Evolutionary conservation across 2,329 filamentous ascomycete genomes (phyloP), one percentile per base, ranked within the genome.

Genomic region (Cladophialophora immunda): DNA sequence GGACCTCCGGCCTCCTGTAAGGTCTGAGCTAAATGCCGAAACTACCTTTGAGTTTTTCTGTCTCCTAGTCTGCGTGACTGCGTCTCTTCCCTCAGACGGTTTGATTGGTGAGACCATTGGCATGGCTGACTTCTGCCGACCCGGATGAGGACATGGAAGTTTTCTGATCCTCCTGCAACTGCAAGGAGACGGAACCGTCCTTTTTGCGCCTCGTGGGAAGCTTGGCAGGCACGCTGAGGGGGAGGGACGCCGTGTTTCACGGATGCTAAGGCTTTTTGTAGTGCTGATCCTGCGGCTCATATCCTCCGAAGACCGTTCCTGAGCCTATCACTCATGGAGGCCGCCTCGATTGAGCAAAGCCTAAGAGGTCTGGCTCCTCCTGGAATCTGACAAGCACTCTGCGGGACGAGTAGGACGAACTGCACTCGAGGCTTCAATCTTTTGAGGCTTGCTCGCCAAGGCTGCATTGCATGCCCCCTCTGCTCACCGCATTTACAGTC

Each of bases 401-500:
- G n/a, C n/a, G n/a, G n/a, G n/a, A n/a, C n/a, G n/a, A n/a, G n/a
- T 34, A 11, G 11, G 9, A 34, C 6, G 32, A 30, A 30, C 8
- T 2, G 7, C 32, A 11, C 2, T 34, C 32, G 6, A 5, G 32
- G 2, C 32, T 25, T 19, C 45, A 27, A 25, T 11, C 45, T 25
- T 50, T 50, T 25, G 19, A 15, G 45, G 45, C 45, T 50, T 27
- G 45, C 45, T 9, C 5, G 45, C 45, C 45, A 50, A 50, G 45
- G 19, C 45, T 50, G 45, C 5, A 50, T 25, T 36, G 32, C 6
- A 17, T 5, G 7, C 8, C 22, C 45, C 22, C 45, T 25, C n/a
- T 25, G 45, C 45, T 50, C 45, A 50, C 45, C 45, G 45, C 45
- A 50, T 50, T 50, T 50, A 25, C 22, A 25, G 45, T 50, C 22